Evolutionary conservation across 176 grass and related monocot species (phyloP), one percentile per base, ranked within the genome.

Genomic region (Cocos nucifera): DNA sequence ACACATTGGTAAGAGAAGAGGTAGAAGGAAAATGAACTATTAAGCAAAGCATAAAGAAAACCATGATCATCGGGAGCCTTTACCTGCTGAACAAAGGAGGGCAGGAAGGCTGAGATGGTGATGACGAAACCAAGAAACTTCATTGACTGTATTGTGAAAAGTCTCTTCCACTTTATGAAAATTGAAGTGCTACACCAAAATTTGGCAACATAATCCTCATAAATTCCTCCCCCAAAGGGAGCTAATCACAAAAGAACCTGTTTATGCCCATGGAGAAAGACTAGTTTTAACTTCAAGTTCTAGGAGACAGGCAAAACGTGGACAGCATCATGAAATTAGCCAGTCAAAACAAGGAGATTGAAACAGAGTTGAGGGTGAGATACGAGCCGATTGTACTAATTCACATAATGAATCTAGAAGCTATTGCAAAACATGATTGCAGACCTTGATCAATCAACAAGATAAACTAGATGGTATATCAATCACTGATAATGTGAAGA

Each of bases 101-200:
- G 92, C 57, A 88, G 77, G 73, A 91, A 91, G 61, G 84, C 69
- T 21, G 91, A 57, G 73, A 97, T 61, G 6, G 92, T 91, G 32
- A 68, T 71, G 71, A 82, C 65, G 3, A 91, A 75, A 78, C 92
- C 88, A 32, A 91, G 57, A 51, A 91, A 62, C 79, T 91, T 97
- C 65, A 97, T 73, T 0, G 57, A 59, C 39, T 85, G 79, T 23
- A 91, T 77, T 14, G 55, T 59, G 54, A 85, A 97, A 62, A 91
- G 66, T 76, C 67, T 82, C 72, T 88, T 97, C 84, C 92, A 97
- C 72, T 91, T 91, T 24, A 97, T 83, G 67, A 97, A 57, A 82
- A 88, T 63, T 3, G 92, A 97, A 57, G 87, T 90, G 78, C 75
- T 85, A 66, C 92, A 97, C 92, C 87, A 91, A 78, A 97, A 97